A percentile compares a stretch with the other conserved stretches of the same genome.
These are phyloP conservation scores for Leishmania turanica DNA, from an alignment of 208 protist genomes.

Conservation along the genomic window DNA sequence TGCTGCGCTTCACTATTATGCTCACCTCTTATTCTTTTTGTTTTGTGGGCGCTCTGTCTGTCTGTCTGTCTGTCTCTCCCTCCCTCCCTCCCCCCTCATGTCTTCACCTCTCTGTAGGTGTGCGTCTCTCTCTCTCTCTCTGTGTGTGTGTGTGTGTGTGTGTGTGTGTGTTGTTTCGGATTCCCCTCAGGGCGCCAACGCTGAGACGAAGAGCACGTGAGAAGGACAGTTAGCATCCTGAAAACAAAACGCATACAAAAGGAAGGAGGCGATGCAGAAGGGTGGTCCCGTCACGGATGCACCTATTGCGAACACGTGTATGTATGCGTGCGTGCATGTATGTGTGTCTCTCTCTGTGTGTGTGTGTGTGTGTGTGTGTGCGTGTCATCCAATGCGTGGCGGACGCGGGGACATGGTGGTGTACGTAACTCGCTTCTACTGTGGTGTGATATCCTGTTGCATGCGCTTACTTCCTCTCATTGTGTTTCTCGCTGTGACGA, in stretches of 20 bases:
- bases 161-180: not conserved
- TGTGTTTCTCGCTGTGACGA: not conserved
- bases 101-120: no score
- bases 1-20: not conserved
- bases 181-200: not conserved
- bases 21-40: no score
- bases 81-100: no score
- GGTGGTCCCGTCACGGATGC: not conserved
- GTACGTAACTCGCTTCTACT: not conserved
- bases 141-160: no score
- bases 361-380: not conserved
- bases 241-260: not conserved
- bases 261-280: not conserved
- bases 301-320: not conserved
- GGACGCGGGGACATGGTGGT: not conserved
- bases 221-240: not conserved
- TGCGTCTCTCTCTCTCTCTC: no score
- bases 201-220: not conserved
- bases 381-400: not conserved
- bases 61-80: no score
- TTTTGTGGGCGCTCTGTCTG: no score
- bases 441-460: not conserved
- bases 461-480: slow-evolving; percentile 26
- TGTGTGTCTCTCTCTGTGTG: not conserved
- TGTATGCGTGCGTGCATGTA: not conserved